Base-by-base conservation (phyloP, 257 asterid genomes). In the Sherardia arvensis region DNA sequence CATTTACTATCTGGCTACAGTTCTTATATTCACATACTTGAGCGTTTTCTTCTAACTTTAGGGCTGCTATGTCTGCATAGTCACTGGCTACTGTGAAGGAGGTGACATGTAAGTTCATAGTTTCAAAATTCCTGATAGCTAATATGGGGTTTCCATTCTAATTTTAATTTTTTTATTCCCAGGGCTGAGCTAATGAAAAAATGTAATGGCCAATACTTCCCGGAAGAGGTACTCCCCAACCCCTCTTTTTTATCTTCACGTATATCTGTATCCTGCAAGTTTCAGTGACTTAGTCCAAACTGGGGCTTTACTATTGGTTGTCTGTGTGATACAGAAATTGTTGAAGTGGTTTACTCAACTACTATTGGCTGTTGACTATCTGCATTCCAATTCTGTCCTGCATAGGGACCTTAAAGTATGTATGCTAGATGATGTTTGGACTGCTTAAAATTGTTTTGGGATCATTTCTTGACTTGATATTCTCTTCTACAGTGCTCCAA, bases 51-150 rank as follows among this genome's bases (percentile, higher is more conserved):
- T 59, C 56, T 9, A 61, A 58, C 73, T 71, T 65, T 78, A 90
- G 99, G 99, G 99, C 58, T 93, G 99, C 77, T 93, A 90, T 78
- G 99, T 93, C 65, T 93, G 99, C 83, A 93, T 93, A 67, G 88
- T 93, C 56, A 93, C 99, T 22, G 95, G 99, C 66, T 90, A 90
- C 80, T 93, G 99, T 62, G 99, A 93, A 77, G 97, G 97, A 27
- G 99, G 99, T 53, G 99, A 93, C 83, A 87, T 93, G 99, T 93
- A 81, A 87, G 97, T 78, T 64, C 53, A 55, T 7, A 23, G 29
- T 56, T 15, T 20, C 4, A n/a, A 23, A 59, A 27, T 43, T 29
- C 8, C 71, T 36, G 59, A 7, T 43, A 15, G 51, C 51, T 15
- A 30, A 6, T 29, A 53, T 12, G 9, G 7, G 8, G 43, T 5